These are phyloP conservation scores for Nitzschia sp. DNA, from an alignment of 108 stramenopile genomes.

Conservation along the genomic window DNA sequence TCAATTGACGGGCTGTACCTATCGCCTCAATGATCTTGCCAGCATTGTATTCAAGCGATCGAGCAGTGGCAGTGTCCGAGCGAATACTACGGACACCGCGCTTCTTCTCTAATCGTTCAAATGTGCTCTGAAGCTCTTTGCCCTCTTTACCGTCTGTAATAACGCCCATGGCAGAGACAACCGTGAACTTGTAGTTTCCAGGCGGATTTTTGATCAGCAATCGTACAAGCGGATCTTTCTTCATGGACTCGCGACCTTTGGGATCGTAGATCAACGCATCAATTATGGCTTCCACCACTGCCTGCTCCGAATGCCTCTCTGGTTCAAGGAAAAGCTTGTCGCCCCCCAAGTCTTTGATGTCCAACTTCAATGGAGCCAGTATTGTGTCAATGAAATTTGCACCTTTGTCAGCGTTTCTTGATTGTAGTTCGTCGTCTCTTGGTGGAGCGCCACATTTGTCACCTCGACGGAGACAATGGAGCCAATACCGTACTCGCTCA, in stretches of 20 bases:
- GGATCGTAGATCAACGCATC: conserved; percentile 75
- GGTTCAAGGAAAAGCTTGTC: conserved; percentile 56
- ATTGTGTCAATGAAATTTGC: conserved; percentile 18
- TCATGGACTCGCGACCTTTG: conserved; percentile 53
- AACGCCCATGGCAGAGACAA: conserved; percentile 88
- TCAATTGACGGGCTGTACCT: conserved; percentile 18
- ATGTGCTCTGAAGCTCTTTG: conserved; percentile 64
- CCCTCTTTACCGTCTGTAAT: conserved; percentile 88
- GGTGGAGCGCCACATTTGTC: conserved; percentile 21
- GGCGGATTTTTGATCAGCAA: conserved; percentile 75
- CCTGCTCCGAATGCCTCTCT: conserved; percentile 60
- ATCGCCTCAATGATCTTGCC: conserved; percentile 65
- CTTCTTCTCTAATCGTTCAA: conserved; percentile 62
- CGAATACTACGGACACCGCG: conserved; percentile 72
- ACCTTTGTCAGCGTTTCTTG: not conserved
- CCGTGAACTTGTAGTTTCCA: conserved; percentile 79
- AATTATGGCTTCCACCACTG: conserved; percentile 80
- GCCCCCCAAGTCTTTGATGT: conserved; percentile 16
- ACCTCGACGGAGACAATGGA: conserved; percentile 37
- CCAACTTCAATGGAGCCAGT: conserved; percentile 8
- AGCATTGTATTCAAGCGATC: conserved; percentile 86
- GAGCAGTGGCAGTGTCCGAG: conserved; percentile 83
- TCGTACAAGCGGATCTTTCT: conserved; percentile 66
- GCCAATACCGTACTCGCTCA: conserved; percentile 78
- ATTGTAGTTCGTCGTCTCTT: conserved; percentile 18